These are phyloP conservation scores for Claviceps sp. DNA, from an alignment of 2,329 filamentous ascomycete genomes.

Conservation along the genomic window DNA sequence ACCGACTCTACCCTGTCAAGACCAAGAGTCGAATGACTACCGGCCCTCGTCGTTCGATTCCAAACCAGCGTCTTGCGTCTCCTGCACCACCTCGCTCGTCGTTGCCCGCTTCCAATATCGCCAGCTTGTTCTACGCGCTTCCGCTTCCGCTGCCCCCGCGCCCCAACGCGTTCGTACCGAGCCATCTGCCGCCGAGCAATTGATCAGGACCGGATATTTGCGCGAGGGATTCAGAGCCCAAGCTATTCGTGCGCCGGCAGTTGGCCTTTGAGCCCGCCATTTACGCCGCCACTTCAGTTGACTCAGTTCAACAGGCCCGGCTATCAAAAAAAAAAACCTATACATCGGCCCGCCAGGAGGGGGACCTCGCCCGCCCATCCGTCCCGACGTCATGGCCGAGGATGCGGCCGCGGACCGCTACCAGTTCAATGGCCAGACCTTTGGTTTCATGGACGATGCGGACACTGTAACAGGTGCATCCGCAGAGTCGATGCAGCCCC, in stretches of 20 bases:
- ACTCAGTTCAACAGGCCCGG: not conserved
- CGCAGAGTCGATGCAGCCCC: constrained; percentile 16
- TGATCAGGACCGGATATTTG: not conserved
- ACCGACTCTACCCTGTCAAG: constrained; percentile 4
- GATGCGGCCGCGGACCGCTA: constrained; percentile 27
- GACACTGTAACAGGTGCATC: constrained; percentile 17
- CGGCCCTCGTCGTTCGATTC: constrained; percentile 6
- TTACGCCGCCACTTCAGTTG: not conserved
- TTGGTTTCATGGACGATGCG: constrained; percentile 23
- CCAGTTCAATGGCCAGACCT: constrained; percentile 30
- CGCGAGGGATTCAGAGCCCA: not conserved
- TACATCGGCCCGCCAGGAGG: not conserved
- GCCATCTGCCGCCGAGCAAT: not conserved
- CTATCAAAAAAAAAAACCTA: not conserved
- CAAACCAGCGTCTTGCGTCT: constrained; percentile 2
- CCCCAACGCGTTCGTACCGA: not conserved
- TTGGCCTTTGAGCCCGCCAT: constrained; percentile 1
- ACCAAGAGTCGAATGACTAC: constrained; percentile 4
- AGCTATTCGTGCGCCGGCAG: not conserved
- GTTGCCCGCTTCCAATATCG: not conserved
- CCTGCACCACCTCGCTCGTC: constrained; percentile 1
- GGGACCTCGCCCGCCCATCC: constrained; percentile 2
- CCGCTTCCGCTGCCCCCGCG: not conserved
- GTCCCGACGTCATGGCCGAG: constrained; percentile 23
- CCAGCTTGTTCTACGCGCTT: constrained; percentile 1